Conservation (phyloP, 2,329 filamentous ascomycete species). For the Phoma herbarum region DNA sequence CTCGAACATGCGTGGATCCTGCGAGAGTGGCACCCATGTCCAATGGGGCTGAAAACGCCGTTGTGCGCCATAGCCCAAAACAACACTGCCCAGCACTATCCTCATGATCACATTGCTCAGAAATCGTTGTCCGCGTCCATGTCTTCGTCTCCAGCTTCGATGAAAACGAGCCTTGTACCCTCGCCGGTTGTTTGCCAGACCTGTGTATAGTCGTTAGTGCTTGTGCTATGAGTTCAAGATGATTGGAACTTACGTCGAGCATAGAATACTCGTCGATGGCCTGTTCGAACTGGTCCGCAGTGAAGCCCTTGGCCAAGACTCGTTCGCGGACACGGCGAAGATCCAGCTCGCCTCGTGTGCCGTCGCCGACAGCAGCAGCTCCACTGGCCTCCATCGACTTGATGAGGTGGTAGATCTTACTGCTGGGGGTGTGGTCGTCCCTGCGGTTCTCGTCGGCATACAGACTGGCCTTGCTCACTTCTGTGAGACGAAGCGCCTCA, state of each 20-base stretch:
- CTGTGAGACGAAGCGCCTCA: slow-evolving; percentile 87
- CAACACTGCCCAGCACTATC: slow-evolving; percentile 22
- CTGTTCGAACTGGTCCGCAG: slow-evolving; percentile 86
- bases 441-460: slow-evolving; percentile 70
- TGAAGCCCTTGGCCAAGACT: slow-evolving; percentile 96
- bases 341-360: slow-evolving; percentile 77
- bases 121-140: slow-evolving; percentile 51
- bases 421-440: slow-evolving; percentile 80
- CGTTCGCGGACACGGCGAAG: slow-evolving; percentile 89
- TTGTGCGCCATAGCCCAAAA: slow-evolving; percentile 35
- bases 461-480: slow-evolving; percentile 91
- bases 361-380: slow-evolving; percentile 79
- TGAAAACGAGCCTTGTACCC: slow-evolving; percentile 63
- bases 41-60: slow-evolving; percentile 32
- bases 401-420: slow-evolving; percentile 94
- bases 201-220: slow-evolving; percentile 50
- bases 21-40: slow-evolving; percentile 1
- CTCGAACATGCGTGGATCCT: neutral
- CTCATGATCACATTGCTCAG: slow-evolving; percentile 28
- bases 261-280: slow-evolving; percentile 89
- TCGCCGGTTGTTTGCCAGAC: slow-evolving; percentile 65
- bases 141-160: slow-evolving; percentile 60
- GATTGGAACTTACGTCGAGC: slow-evolving; percentile 75
- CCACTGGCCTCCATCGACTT: slow-evolving; percentile 86
- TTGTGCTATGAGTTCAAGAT: neutral